Evolutionary conservation across 1,139 yeast species (phyloP), one percentile per base, ranked within the genome.

Genomic region (Blastobotrys serpentis): DNA sequence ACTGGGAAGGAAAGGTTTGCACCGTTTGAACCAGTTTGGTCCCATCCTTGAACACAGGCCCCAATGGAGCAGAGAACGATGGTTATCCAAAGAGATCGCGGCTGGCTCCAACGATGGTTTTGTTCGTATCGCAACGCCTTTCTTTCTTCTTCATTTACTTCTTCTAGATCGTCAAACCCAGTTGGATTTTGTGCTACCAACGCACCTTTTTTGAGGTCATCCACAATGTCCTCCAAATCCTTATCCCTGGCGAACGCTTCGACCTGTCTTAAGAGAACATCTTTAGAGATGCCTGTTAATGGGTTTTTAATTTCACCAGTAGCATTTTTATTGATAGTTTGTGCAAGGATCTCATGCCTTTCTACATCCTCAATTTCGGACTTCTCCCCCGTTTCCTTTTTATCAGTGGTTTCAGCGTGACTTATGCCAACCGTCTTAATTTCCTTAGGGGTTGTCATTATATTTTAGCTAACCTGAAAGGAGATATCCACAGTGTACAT

Each of bases 11-110:
- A 83, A 46, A 87, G 69, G 46, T 82, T 77, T 11, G 95, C 95
- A 56, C 95, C 96, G 60, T 86, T 86, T 52, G 85, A 78, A 23
- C 87, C 95, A 1, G 92, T 77, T 65, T 87, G 95, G 67, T 87
- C 96, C 87, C 87, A 86, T 61, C 96, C 96, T 66, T 86, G 95
- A 34, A 88, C 89, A 7, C 89, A 87, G 17, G 95, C 96, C 46
- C 92, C 88, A 79, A 86, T 78, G 3, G 95, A 84, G 39, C 89
- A 84, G 60, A 86, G 77, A 13, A 84, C 76, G 48, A 85, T 78
- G 49, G 86, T 81, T 53, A 73, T 77, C 56, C 81, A 67, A 59
- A 87, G 72, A 51, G 77, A 76, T 21, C 57, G 53, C 0, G 94
- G 90, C 40, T 82, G 72, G 49, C 73, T 72, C 86, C 87, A 84